Conservation (phyloP, 1,284 basidiomycete species). For the Cryptococcus sp. region DNA sequence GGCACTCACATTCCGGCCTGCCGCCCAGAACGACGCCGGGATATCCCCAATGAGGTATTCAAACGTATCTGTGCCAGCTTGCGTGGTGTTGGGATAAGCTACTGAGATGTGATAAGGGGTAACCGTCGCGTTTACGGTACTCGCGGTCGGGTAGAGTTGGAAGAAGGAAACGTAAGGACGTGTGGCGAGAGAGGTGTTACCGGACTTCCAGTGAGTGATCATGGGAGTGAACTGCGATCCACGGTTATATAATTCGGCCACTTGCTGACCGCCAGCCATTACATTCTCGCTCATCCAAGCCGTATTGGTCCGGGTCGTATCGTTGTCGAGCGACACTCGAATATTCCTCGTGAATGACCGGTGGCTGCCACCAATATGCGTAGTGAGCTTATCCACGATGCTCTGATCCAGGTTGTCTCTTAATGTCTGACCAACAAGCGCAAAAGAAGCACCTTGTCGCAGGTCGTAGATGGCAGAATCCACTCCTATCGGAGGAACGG, state of each 20-base stretch:
- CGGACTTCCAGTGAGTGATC: constrained; percentile 25
- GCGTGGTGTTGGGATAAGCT: constrained; percentile 22
- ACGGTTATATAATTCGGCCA: constrained; percentile 9
- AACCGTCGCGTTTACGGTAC: constrained; percentile 19
- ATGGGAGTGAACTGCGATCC: constrained; percentile 23
- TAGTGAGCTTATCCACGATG: constrained; percentile 9
- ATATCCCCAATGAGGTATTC: constrained; percentile 21
- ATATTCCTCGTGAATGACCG: constrained; percentile 13
- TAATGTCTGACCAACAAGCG: constrained; percentile 20
- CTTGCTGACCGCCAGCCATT: constrained; percentile 25
- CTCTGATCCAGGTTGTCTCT: constrained; percentile 9
- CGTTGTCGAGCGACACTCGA: constrained; percentile 21
- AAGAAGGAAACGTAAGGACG: constrained; percentile 23
- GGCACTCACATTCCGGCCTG: constrained; percentile 14
- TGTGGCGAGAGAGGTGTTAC: constrained; percentile 8
- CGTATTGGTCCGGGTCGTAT: constrained; percentile 18
- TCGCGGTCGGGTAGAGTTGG: constrained; percentile 14
- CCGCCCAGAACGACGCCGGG: constrained; percentile 14
- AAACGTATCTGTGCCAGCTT: constrained; percentile 17
- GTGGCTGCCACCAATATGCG: constrained; percentile 3
- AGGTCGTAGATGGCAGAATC: constrained; percentile 18
- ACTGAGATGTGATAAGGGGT: constrained; percentile 19
- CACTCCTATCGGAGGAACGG: constrained; percentile 18
- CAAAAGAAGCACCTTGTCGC: constrained; percentile 19
- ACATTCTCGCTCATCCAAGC: constrained; percentile 20